phyloP scores from a whole-genome alignment of 1,284 basidiomycete genomes.

The Malassezia nana region DNA sequence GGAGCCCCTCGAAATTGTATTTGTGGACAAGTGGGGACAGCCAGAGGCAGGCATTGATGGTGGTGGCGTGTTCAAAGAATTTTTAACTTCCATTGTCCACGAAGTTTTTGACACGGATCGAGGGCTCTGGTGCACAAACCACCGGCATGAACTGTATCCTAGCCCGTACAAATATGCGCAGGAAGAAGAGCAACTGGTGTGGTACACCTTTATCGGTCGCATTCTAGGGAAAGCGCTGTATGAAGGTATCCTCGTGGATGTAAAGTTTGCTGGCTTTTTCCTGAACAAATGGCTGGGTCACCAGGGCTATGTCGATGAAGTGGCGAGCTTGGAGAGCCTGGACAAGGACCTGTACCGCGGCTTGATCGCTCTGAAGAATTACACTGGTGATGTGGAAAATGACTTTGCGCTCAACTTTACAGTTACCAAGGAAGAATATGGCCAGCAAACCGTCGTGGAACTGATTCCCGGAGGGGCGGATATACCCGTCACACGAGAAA shows the following conservation, averaged over 20 bases:
- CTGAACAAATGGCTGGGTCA: slow-evolving; percentile 58
- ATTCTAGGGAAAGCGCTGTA: slow-evolving; percentile 93
- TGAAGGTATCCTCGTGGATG: slow-evolving; percentile 90
- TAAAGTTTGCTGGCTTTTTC: slow-evolving; percentile 92
- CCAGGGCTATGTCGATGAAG: slow-evolving; percentile 42
- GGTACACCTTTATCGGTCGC: slow-evolving; percentile 89
- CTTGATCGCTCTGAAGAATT: slow-evolving; percentile 84
- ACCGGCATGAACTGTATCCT: slow-evolving; percentile 85
- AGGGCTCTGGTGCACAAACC: slow-evolving; percentile 81
- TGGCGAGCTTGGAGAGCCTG: slow-evolving; percentile 35
- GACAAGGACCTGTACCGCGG: slow-evolving; percentile 77
- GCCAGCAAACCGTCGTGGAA: slow-evolving; percentile 65
- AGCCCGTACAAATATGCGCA: slow-evolving; percentile 59
- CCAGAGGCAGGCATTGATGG: slow-evolving; percentile 88
- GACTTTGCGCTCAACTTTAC: slow-evolving; percentile 90
- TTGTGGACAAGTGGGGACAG: slow-evolving; percentile 78
- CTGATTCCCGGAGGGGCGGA: slow-evolving; percentile 74
- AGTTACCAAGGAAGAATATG: slow-evolving; percentile 84
- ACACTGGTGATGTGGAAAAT: slow-evolving; percentile 66
- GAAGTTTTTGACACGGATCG: slow-evolving; percentile 91
- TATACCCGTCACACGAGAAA: slow-evolving; percentile 76
- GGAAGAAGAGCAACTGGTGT: slow-evolving; percentile 51
- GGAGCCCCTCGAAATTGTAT: slow-evolving; percentile 69
- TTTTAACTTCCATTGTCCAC: slow-evolving; percentile 66
- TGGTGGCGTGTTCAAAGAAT: slow-evolving; percentile 95